Percentiles rank a stretch among this genome's conserved stretches.
Evolutionary conservation across 306 rosid genomes (phyloP).

Genomic region (Fagus crenata): DNA sequence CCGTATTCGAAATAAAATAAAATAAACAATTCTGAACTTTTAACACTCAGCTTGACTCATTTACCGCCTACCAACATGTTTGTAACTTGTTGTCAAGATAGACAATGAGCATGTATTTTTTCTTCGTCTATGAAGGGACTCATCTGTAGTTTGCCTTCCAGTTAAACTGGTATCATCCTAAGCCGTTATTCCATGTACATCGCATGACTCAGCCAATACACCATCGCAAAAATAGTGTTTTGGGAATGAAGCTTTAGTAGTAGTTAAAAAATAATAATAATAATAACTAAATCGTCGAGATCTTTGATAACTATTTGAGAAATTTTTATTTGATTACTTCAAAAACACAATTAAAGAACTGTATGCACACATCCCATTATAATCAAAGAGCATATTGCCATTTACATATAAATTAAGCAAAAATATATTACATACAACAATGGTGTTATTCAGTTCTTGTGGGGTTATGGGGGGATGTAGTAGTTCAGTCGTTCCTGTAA

Average conservation of each 20-base stretch:
- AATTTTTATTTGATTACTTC: neutral
- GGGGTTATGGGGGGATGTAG: neutral
- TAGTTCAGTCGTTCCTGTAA: conserved; percentile 60
- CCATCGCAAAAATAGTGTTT: neutral
- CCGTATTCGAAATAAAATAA: no score
- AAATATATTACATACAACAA: conserved; percentile 1
- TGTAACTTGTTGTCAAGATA: no score
- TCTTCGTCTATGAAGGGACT: no score
- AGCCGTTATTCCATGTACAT: no score
- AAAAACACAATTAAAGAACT: neutral
- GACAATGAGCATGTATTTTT: no score
- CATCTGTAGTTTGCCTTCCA: no score
- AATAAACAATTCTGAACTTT: no score
- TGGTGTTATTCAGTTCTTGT: neutral
- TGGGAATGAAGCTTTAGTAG: neutral
- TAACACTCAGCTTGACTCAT: no score
- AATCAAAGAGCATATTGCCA: neutral
- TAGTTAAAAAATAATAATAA: no score
- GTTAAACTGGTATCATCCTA: no score
- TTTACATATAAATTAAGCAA: neutral
- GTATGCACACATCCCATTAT: neutral
- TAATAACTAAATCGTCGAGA: neutral
- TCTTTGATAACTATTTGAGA: neutral
- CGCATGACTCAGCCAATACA: neutral
- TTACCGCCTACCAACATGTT: no score